These are phyloP conservation scores for Pholiota conissans DNA, from an alignment of 768 basidiomycete genomes.

Conservation along the genomic window DNA sequence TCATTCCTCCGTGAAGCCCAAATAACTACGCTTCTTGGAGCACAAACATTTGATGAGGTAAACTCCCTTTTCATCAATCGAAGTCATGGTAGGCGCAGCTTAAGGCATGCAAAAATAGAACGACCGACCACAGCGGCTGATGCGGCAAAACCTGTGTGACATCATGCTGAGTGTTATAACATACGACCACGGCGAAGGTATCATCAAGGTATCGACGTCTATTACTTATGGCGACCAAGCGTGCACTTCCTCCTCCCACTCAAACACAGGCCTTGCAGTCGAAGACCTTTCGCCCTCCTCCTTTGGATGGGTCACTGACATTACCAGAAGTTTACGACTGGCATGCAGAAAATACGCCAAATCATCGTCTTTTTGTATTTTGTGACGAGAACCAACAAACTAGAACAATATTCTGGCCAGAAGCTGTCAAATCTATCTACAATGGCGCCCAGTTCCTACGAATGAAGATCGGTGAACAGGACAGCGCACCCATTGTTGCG, in stretches of 20 bases:
- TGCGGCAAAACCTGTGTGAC: too few species aligned
- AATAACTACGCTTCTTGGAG: too few species aligned
- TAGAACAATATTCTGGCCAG: constrained; percentile 7
- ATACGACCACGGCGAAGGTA: too few species aligned
- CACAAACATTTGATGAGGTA: too few species aligned
- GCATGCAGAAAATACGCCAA: background rate
- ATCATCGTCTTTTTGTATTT: constrained; percentile 7
- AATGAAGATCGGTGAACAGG: background rate
- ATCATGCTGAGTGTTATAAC: too few species aligned
- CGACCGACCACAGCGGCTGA: too few species aligned
- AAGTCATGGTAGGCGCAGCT: too few species aligned
- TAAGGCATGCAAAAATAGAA: too few species aligned
- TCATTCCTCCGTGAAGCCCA: too few species aligned
- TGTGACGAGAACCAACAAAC: background rate
- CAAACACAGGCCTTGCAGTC: constrained; percentile 3
- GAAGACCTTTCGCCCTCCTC: constrained; percentile 5
- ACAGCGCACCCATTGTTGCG: background rate
- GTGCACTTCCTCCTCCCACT: background rate
- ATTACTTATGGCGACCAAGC: background rate
- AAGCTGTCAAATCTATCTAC: constrained; percentile 1
- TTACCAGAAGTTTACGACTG: constrained; percentile 12
- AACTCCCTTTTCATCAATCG: too few species aligned
- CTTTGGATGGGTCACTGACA: constrained; percentile 7
- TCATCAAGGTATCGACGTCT: too few species aligned
- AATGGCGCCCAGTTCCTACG: background rate